phyloP scores from a whole-genome alignment of 192 early-diverging fungal species.

The Gryganskiella cystojenkinii region DNA sequence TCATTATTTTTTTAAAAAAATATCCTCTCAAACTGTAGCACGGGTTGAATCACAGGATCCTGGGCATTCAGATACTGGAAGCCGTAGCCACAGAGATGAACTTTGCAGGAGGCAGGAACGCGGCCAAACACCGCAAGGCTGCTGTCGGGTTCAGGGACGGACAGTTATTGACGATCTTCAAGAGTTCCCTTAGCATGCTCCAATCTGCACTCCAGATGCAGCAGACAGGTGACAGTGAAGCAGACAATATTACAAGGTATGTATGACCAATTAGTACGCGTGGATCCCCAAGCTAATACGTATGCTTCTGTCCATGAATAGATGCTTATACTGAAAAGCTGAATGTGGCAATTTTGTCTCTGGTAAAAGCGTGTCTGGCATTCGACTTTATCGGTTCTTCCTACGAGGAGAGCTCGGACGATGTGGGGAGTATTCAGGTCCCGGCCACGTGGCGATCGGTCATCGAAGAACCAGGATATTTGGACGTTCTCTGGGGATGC shows the following conservation, averaged over 20 bases:
- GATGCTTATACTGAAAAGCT: slow-evolving; percentile 16
- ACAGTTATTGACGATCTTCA: slow-evolving; percentile 43
- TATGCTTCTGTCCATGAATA: no score
- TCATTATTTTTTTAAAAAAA: not conserved
- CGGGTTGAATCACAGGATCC: slow-evolving; percentile 14
- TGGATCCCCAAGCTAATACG: not conserved
- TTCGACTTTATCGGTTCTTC: slow-evolving; percentile 49
- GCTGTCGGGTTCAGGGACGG: slow-evolving; percentile 45
- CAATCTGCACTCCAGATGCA: slow-evolving; percentile 19
- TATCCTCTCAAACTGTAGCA: not conserved
- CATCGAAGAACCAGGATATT: slow-evolving; percentile 38
- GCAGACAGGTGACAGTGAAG: slow-evolving; percentile 9
- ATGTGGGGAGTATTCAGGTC: slow-evolving; percentile 34
- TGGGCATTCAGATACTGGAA: slow-evolving; percentile 20
- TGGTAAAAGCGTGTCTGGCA: slow-evolving; percentile 33
- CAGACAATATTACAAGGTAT: not conserved
- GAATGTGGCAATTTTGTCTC: slow-evolving; percentile 18
- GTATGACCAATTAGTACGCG: not conserved
- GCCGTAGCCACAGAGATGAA: slow-evolving; percentile 42
- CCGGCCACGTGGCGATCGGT: slow-evolving; percentile 32
- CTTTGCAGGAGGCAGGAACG: slow-evolving; percentile 14
- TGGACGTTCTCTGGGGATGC: slow-evolving; percentile 36
- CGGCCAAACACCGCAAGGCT: slow-evolving; percentile 28
- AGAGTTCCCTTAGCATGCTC: slow-evolving; percentile 24
- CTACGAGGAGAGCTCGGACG: slow-evolving; percentile 38